These are phyloP conservation scores for Solanum lignicaule DNA, from an alignment of 257 asterid genomes.

Conservation along the genomic window DNA sequence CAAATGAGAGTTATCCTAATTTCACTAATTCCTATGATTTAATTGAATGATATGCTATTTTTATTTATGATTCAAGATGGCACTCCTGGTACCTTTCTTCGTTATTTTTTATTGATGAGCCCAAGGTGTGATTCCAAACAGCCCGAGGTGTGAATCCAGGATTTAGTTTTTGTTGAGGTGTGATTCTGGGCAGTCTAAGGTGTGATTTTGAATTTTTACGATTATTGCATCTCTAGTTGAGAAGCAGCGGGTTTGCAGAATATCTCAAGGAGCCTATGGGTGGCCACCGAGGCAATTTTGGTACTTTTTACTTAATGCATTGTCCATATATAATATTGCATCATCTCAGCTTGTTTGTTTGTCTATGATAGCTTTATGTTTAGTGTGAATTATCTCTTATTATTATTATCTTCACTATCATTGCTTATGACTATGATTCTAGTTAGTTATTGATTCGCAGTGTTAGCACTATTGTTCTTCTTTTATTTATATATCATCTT, in stretches of 20 bases:
- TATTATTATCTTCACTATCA: too few species aligned
- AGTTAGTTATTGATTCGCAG: too few species aligned
- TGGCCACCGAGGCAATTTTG: background rate
- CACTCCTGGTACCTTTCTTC: background rate
- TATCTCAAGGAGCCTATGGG: background rate
- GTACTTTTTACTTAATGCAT: background rate
- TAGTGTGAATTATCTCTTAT: too few species aligned
- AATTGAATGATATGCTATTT: background rate
- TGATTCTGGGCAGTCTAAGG: too few species aligned
- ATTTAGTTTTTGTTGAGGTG: too few species aligned
- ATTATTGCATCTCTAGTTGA: background rate
- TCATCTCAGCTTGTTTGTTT: background rate
- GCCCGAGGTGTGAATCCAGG: too few species aligned
- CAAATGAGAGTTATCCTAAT: background rate
- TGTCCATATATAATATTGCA: background rate
- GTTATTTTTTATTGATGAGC: background rate
- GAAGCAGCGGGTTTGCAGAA: background rate
- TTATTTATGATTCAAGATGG: background rate
- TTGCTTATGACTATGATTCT: too few species aligned
- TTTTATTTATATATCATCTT: too few species aligned
- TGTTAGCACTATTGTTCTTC: too few species aligned
- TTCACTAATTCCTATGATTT: background rate
- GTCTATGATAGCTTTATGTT: background rate
- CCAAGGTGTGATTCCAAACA: background rate
- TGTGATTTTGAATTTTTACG: too few species aligned